These are phyloP conservation scores for Diversispora eburnea DNA, from an alignment of 192 early-diverging fungal genomes.

Conservation along the genomic window DNA sequence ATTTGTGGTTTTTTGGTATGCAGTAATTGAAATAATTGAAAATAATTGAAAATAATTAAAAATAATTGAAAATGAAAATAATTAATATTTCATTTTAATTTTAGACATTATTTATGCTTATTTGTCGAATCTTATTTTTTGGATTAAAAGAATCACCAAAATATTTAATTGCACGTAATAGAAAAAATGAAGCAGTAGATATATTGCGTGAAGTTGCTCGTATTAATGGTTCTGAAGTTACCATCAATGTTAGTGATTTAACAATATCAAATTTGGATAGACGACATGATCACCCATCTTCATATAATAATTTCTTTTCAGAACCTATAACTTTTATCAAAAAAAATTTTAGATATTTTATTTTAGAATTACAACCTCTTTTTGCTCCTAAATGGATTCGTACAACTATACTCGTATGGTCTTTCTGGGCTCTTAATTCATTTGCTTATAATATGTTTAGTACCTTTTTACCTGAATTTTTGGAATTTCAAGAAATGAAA, in stretches of 20 bases:
- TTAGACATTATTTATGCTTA: constrained; percentile 66
- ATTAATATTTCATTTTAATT: not conserved
- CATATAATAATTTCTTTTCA: not conserved
- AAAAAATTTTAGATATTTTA: constrained; percentile 19
- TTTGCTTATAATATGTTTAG: constrained; percentile 88
- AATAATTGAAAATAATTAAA: not conserved
- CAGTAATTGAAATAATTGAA: not conserved
- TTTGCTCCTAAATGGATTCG: constrained; percentile 49
- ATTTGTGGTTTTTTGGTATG: constrained; percentile 49
- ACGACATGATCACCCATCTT: not conserved
- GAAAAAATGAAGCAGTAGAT: constrained; percentile 61
- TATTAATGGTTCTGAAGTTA: constrained; percentile 52
- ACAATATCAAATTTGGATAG: not conserved
- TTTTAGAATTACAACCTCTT: constrained; percentile 46
- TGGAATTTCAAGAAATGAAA: constrained; percentile 38
- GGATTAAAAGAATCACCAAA: constrained; percentile 76
- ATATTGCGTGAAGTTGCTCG: constrained; percentile 63
- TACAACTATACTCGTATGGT: constrained; percentile 69
- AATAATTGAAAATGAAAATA: not conserved
- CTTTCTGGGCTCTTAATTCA: constrained; percentile 73
- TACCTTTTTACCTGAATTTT: constrained; percentile 76
- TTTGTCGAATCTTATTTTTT: constrained; percentile 65
- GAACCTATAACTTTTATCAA: constrained; percentile 17
- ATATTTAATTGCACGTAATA: constrained; percentile 63
- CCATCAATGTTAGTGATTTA: constrained; percentile 30